A percentile compares a stretch with the other conserved stretches of the same genome.
These are phyloP conservation scores for Pichia sp. DNA, from an alignment of 1,139 yeast genomes.

Conservation along the genomic window DNA sequence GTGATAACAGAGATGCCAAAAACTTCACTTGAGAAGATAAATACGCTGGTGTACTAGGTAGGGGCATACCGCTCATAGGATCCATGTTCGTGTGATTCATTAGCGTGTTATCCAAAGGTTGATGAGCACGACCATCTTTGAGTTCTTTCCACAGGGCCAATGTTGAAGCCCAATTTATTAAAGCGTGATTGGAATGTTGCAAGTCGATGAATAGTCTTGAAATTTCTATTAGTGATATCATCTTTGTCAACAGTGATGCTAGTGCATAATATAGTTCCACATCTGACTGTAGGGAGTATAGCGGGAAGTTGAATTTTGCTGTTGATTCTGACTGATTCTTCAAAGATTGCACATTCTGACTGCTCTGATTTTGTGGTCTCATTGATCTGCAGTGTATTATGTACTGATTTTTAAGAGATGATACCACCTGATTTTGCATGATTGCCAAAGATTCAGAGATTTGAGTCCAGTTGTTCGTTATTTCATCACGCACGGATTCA, in stretches of 20 bases:
- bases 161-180: slow-evolving; percentile 47
- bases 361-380: background rate
- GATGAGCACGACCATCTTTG: slow-evolving; percentile 37
- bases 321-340: background rate
- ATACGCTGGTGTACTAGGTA: background rate
- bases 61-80: background rate
- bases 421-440: slow-evolving; percentile 34
- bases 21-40: slow-evolving; percentile 22
- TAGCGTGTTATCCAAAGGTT: background rate
- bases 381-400: slow-evolving; percentile 2
- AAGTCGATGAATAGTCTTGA: slow-evolving; percentile 37
- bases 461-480: slow-evolving; percentile 45
- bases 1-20: slow-evolving; percentile 40
- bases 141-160: slow-evolving; percentile 49
- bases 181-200: slow-evolving; percentile 23
- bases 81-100: background rate
- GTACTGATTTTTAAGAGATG: slow-evolving; percentile 30
- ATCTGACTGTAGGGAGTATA: slow-evolving; percentile 36
- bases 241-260: slow-evolving; percentile 32
- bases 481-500: slow-evolving; percentile 31
- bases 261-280: slow-evolving; percentile 34
- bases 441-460: slow-evolving; percentile 35
- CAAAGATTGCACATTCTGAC: background rate
- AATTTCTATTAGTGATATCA: slow-evolving; percentile 37
- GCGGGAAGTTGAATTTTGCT: slow-evolving; percentile 27